Conservation (phyloP, 257 asterid species). For the Catharanthus roseus region DNA sequence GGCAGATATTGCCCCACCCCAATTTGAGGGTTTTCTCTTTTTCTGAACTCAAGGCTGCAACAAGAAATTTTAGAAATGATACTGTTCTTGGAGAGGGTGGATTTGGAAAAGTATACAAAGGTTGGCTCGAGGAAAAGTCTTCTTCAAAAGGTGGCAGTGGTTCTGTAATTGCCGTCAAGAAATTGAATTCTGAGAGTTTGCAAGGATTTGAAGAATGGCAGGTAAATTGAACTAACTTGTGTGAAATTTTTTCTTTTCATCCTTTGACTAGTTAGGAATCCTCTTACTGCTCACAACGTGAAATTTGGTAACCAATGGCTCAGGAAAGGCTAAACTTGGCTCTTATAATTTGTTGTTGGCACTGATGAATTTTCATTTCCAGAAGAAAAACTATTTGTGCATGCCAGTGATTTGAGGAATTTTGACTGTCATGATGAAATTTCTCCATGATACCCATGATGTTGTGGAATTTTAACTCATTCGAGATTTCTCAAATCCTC, state of each 20-base stretch:
- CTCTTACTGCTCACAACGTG: background rate
- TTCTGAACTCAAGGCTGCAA: conserved; percentile 57
- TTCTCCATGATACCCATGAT: background rate
- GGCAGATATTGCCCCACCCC: conserved; percentile 52
- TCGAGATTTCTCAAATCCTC: background rate
- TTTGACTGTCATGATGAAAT: background rate
- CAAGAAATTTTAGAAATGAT: conserved; percentile 65
- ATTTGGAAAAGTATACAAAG: conserved; percentile 85
- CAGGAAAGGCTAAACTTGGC: background rate
- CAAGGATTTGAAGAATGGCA: conserved; percentile 88
- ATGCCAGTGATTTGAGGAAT: background rate
- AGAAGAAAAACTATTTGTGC: background rate
- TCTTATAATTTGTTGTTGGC: background rate
- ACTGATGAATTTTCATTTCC: background rate
- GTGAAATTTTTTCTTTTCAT: no score
- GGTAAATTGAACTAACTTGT: conserved; percentile 21
- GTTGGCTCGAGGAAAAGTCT: conserved; percentile 68
- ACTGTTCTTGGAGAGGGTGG: conserved; percentile 93
- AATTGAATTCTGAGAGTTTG: conserved; percentile 55
- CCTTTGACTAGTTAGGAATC: background rate
- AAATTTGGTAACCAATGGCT: background rate
- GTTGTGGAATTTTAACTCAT: background rate
- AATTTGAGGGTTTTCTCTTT: conserved; percentile 55
- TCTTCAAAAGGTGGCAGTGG: conserved; percentile 33
- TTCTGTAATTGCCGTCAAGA: conserved; percentile 68